Percentiles rank a stretch among this genome's conserved stretches.
Conservation (phyloP, 2,329 filamentous ascomycete species). For the Hypoxylon sp. region DNA sequence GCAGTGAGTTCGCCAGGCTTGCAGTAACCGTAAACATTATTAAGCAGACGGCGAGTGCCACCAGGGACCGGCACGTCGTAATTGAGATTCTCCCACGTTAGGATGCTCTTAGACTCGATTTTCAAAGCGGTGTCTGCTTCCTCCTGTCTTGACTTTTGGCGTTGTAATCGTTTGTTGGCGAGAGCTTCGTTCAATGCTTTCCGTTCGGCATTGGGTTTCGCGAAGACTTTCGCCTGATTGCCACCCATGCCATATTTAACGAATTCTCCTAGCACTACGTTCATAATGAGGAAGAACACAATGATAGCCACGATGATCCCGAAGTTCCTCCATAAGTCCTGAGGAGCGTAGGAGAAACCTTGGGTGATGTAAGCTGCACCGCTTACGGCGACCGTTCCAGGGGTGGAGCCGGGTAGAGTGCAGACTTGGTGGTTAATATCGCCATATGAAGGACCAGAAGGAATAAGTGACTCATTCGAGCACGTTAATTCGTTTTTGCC, state of each 20-base stretch:
- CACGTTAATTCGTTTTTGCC: slow-evolving; percentile 78
- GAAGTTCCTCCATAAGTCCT: slow-evolving; percentile 85
- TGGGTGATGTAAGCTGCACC: slow-evolving; percentile 78
- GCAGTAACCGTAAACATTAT: slow-evolving; percentile 76
- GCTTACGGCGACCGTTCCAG: slow-evolving; percentile 74
- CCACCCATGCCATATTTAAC: slow-evolving; percentile 85
- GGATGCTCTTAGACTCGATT: slow-evolving; percentile 74
- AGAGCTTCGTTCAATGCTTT: slow-evolving; percentile 76
- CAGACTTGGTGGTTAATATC: slow-evolving; percentile 84
- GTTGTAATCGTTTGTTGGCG: slow-evolving; percentile 70
- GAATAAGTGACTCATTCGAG: slow-evolving; percentile 76
- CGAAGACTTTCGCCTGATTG: slow-evolving; percentile 84
- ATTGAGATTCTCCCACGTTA: slow-evolving; percentile 89
- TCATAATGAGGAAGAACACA: slow-evolving; percentile 79
- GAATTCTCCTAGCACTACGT: slow-evolving; percentile 84
- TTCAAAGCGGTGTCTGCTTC: slow-evolving; percentile 66
- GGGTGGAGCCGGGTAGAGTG: slow-evolving; percentile 79
- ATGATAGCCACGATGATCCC: slow-evolving; percentile 85
- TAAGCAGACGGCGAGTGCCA: slow-evolving; percentile 69
- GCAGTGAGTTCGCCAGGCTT: slow-evolving; percentile 83
- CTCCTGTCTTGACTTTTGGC: slow-evolving; percentile 63
- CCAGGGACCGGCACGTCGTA: slow-evolving; percentile 78
- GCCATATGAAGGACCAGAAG: slow-evolving; percentile 77
- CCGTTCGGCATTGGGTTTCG: slow-evolving; percentile 77
- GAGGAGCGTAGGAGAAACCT: slow-evolving; percentile 76